Evolutionary conservation across 371 early-diverging fungal genomes (phyloP).

Genomic region (Mucor irregularis): DNA sequence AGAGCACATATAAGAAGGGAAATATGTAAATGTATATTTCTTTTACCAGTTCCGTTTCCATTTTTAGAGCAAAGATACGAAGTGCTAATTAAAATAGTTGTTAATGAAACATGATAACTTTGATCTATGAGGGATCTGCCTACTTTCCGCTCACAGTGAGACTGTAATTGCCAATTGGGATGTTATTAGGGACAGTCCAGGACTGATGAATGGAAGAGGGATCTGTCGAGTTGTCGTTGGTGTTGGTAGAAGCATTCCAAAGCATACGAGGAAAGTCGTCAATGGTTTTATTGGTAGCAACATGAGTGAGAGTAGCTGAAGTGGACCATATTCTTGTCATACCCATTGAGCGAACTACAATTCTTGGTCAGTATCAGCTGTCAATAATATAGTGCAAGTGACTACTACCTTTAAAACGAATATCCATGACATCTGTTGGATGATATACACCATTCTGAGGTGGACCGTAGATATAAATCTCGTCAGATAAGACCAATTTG

Average conservation of each 20-base stretch:
- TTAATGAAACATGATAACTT: background rate
- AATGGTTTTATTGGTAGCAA: conserved; percentile 12
- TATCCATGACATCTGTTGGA: conserved; percentile 25
- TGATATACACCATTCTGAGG: conserved; percentile 12
- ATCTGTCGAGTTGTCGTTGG: background rate
- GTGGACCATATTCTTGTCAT: conserved; percentile 40
- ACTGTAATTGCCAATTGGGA: conserved; percentile 28
- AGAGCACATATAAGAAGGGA: background rate
- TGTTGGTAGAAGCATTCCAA: conserved; percentile 5
- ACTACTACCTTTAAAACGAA: conserved; percentile 33
- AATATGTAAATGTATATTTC: background rate
- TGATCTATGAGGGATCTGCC: too few relatives aligned
- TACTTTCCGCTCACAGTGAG: conserved; percentile 37
- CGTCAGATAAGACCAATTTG: conserved; percentile 21
- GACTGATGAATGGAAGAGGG: conserved; percentile 1
- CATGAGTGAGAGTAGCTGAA: conserved; percentile 14
- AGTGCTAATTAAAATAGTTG: conserved; percentile 15
- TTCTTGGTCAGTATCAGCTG: background rate
- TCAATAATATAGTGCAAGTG: background rate
- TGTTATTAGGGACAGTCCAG: conserved; percentile 36
- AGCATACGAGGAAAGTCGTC: conserved; percentile 15
- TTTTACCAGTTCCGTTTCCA: conserved; percentile 19
- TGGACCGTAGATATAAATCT: conserved; percentile 32
- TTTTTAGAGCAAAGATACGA: conserved; percentile 35
- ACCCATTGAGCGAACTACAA: conserved; percentile 33